phyloP scores from a whole-genome alignment of 140 eudicot genomes.

The Erigeron philadelphicus region DNA sequence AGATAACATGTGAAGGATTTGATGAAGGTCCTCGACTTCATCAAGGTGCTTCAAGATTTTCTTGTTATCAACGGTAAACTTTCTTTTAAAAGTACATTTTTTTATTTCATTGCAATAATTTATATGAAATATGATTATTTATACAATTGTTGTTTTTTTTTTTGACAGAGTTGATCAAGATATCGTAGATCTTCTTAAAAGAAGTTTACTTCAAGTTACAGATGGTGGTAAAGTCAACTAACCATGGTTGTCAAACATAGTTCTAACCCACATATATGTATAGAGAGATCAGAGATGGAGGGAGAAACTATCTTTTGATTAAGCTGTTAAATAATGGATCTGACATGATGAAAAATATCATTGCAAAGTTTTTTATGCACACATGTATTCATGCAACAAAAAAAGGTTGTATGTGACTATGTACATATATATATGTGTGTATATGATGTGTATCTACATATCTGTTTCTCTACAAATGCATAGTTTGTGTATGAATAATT shows the following conservation, averaged over 20 bases:
- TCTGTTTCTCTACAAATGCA: background rate
- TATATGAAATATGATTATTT: background rate
- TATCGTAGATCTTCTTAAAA: slow-evolving; percentile 27
- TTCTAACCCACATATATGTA: slow-evolving; percentile 13
- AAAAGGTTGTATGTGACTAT: background rate
- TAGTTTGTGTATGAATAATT: slow-evolving; percentile 7
- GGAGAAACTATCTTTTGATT: background rate
- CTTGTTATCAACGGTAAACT: slow-evolving; percentile 43
- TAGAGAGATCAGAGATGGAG: slow-evolving; percentile 1
- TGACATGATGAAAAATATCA: slow-evolving; percentile 18
- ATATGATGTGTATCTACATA: background rate
- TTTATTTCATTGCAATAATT: background rate
- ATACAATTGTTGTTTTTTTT: background rate
- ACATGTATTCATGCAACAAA: slow-evolving; percentile 8
- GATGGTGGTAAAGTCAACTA: slow-evolving; percentile 38
- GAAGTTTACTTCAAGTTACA: slow-evolving; percentile 34
- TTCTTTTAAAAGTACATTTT: background rate
- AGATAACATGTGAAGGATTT: slow-evolving; percentile 77
- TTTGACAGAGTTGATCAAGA: slow-evolving; percentile 28
- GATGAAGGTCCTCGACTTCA: slow-evolving; percentile 87
- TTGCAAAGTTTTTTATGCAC: slow-evolving; percentile 20
- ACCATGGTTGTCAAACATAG: slow-evolving; percentile 17
- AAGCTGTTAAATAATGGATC: slow-evolving; percentile 25
- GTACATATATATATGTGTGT: background rate
- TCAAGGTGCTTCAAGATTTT: slow-evolving; percentile 32